These are phyloP conservation scores for Boletus subluridellus DNA, from an alignment of 1,284 basidiomycete species.

Conservation along the genomic window DNA sequence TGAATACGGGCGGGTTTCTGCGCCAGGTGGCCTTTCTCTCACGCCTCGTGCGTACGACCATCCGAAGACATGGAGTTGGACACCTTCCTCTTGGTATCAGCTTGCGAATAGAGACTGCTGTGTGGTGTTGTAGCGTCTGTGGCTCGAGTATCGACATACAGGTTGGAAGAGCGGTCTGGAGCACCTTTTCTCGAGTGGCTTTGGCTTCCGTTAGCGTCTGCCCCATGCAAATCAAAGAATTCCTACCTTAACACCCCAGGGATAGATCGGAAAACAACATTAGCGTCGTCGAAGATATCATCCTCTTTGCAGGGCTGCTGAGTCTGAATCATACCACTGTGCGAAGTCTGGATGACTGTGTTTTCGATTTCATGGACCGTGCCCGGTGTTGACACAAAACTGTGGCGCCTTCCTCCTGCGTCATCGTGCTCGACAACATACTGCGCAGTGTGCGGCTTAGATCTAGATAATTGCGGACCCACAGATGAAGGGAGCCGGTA, in stretches of 20 bases:
- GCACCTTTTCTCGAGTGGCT: background rate
- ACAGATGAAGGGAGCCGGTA: background rate
- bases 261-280: too few relatives aligned
- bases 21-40: background rate
- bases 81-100: background rate
- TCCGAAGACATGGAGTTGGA: background rate
- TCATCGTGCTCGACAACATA: background rate
- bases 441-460: background rate
- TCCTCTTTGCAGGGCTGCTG: background rate
- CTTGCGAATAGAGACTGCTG: background rate
- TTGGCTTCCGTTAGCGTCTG: conserved; percentile 2
- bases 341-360: background rate
- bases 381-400: background rate
- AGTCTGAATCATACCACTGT: background rate
- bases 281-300: too few relatives aligned
- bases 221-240: background rate
- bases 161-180: background rate
- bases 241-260: background rate
- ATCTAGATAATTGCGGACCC: background rate
- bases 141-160: background rate
- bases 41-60: background rate
- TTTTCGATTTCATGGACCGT: background rate
- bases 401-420: background rate
- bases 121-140: background rate
- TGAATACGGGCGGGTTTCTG: background rate